phyloP scores from a whole-genome alignment of 257 asterid genomes.

The Capsicum chinense region DNA sequence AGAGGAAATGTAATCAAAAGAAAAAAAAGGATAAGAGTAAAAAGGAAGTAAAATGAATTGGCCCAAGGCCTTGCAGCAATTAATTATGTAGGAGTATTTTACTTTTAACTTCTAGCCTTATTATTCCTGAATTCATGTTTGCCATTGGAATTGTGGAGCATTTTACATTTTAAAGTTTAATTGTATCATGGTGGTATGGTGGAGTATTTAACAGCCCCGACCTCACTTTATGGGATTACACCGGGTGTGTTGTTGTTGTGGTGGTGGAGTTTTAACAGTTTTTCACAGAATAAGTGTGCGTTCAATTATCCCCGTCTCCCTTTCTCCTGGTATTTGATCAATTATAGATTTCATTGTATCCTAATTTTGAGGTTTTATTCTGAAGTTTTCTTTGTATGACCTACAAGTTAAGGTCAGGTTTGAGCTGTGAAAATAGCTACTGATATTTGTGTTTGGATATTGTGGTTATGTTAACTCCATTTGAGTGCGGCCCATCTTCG shows the following conservation, averaged over 20 bases:
- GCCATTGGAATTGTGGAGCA: background rate
- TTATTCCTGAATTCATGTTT: background rate
- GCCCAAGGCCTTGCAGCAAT: conserved; percentile 20
- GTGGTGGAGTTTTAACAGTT: background rate
- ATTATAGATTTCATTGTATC: background rate
- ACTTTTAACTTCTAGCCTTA: too few species aligned
- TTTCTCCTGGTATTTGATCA: background rate
- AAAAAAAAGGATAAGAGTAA: background rate
- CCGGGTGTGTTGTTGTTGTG: too few species aligned
- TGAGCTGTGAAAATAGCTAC: too few species aligned
- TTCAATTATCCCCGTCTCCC: background rate
- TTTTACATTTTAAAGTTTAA: background rate
- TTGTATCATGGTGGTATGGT: too few species aligned
- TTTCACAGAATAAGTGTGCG: background rate
- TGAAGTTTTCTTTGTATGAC: too few species aligned
- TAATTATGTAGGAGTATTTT: background rate
- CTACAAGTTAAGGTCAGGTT: too few species aligned
- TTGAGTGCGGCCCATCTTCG: too few species aligned
- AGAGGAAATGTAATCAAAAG: conserved; percentile 36
- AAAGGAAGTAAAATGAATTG: background rate
- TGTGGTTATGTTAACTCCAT: too few species aligned
- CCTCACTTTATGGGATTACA: too few species aligned
- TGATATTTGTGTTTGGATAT: too few species aligned
- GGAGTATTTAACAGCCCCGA: too few species aligned
- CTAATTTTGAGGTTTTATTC: background rate